Percentiles rank a stretch among this genome's conserved stretches.
Evolutionary conservation across 208 protist species (phyloP).

Genomic region (Trypanosoma grayi): DNA sequence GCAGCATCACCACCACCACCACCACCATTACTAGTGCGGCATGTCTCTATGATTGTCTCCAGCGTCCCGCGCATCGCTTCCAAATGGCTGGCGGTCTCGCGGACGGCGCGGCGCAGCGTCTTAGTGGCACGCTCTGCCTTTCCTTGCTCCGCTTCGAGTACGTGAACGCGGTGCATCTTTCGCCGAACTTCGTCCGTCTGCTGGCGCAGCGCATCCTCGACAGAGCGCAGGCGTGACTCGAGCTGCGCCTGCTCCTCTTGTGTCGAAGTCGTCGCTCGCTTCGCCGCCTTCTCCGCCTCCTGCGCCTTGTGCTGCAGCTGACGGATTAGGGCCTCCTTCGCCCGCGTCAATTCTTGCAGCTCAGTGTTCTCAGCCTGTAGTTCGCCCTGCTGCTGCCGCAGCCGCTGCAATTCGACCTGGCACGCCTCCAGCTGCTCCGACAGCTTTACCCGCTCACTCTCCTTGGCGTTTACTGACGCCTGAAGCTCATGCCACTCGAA

Average conservation of each 20-base stretch:
- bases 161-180: conserved; percentile 42
- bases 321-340: conserved; percentile 6
- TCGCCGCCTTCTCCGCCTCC: conserved; percentile 1
- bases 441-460: conserved; percentile 28
- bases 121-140: conserved; percentile 2
- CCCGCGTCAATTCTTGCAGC: background rate
- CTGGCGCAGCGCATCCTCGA: conserved; percentile 42
- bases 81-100: conserved; percentile 3
- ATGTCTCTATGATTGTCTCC: conserved; percentile 11
- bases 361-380: background rate
- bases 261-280: conserved; percentile 6
- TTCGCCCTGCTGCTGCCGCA: background rate
- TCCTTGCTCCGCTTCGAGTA: conserved; percentile 43
- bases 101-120: conserved; percentile 1
- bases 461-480: conserved; percentile 16
- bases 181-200: conserved; percentile 62
- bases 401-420: conserved; percentile 1
- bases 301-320: conserved; percentile 16
- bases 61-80: background rate
- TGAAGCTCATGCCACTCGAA: conserved; percentile 18
- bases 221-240: conserved; percentile 20
- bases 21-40: no score
- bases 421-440: conserved; percentile 19
- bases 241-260: conserved; percentile 18
- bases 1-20: no score